Percentiles rank a stretch among this genome's conserved stretches.
Conservation (phyloP, 1,284 basidiomycete genomes). For the Puccinia brachypodii region DNA sequence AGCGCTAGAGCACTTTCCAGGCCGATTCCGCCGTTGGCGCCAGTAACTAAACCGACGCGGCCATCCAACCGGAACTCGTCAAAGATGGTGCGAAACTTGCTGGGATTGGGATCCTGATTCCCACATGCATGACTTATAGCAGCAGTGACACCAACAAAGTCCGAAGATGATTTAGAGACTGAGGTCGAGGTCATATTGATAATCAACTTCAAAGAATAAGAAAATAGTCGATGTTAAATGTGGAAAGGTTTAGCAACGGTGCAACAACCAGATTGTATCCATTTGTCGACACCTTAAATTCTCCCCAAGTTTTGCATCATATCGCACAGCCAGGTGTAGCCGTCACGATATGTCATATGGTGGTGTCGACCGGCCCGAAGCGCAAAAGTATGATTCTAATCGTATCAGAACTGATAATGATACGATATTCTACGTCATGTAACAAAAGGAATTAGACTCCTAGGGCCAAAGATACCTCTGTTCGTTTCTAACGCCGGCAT, state of each 20-base stretch:
- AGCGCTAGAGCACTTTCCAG: constrained; percentile 76
- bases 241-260: neutral
- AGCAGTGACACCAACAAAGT: constrained; percentile 18
- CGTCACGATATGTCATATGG: no score
- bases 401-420: no score
- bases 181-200: neutral
- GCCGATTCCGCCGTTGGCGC: constrained; percentile 76
- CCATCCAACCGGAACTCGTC: constrained; percentile 73
- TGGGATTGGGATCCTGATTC: neutral
- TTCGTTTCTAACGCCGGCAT: no score
- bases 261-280: no score
- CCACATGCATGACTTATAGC: neutral
- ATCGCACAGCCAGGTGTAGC: no score
- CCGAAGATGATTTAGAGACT: neutral
- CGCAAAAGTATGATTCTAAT: no score
- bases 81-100: constrained; percentile 60
- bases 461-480: no score
- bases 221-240: neutral
- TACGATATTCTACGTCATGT: no score
- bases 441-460: no score
- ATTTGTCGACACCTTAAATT: no score
- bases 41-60: constrained; percentile 73
- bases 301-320: no score
- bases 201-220: neutral
- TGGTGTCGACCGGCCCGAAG: no score